Evolutionary conservation across 257 asterid species (phyloP).

Genomic region (Dorcoceras hygrometricum): DNA sequence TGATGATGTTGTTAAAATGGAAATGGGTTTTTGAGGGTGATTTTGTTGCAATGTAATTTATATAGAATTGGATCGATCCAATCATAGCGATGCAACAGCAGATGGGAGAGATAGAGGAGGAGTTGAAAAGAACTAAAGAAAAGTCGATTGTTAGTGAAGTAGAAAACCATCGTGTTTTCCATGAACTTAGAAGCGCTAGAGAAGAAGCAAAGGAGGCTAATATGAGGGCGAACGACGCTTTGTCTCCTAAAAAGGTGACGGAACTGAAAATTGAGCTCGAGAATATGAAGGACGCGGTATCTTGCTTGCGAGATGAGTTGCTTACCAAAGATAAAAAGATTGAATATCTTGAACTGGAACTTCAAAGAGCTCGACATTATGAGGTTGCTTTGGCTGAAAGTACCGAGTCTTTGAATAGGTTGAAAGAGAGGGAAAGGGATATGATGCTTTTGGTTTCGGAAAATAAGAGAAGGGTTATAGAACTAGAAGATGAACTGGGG

Average conservation of each 20-base stretch:
- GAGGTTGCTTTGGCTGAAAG: slow-evolving; percentile 38
- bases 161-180: slow-evolving; percentile 40
- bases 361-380: slow-evolving; percentile 28
- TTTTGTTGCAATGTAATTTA: not conserved
- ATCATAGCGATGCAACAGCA: slow-evolving; percentile 41
- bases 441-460: slow-evolving; percentile 21
- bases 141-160: slow-evolving; percentile 27
- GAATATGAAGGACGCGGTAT: slow-evolving; percentile 36
- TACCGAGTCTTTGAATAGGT: slow-evolving; percentile 29
- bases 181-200: slow-evolving; percentile 40
- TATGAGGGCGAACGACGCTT: slow-evolving; percentile 22
- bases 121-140: slow-evolving; percentile 43
- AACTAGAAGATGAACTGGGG: slow-evolving; percentile 51
- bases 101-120: slow-evolving; percentile 50
- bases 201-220: slow-evolving; percentile 32
- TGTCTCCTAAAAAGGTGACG: slow-evolving; percentile 27
- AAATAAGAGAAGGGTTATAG: slow-evolving; percentile 36
- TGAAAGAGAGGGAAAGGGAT: slow-evolving; percentile 37
- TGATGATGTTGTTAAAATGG: slow-evolving; percentile 6
- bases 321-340: slow-evolving; percentile 39
- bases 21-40: not conserved
- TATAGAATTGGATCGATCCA: slow-evolving; percentile 34
- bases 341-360: slow-evolving; percentile 40
- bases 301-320: slow-evolving; percentile 40
- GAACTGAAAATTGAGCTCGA: slow-evolving; percentile 40